Percentiles rank a stretch among this genome's conserved stretches.
These are phyloP conservation scores for Globisporangium mamillatum DNA, from an alignment of 352 stramenopile genomes.

Conservation along the genomic window DNA sequence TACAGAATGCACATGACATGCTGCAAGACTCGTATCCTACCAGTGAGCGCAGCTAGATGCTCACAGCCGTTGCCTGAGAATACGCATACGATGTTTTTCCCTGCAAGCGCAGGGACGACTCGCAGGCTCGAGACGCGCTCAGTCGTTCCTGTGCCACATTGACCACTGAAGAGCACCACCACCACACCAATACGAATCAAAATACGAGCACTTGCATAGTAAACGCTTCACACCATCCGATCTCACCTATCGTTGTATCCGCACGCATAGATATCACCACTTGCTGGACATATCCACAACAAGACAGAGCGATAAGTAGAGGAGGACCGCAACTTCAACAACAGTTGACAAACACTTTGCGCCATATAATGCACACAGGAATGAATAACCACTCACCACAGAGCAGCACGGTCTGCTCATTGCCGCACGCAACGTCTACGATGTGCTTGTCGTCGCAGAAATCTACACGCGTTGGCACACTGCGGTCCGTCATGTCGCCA, in stretches of 20 bases:
- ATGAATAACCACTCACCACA: slow-evolving; percentile 35
- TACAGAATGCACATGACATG: no score
- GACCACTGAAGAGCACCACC: slow-evolving; percentile 50
- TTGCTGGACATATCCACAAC: slow-evolving; percentile 21
- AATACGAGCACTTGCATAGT: not conserved
- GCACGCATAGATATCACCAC: slow-evolving; percentile 83
- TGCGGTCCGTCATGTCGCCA: slow-evolving; percentile 76
- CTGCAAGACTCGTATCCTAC: slow-evolving; percentile 24
- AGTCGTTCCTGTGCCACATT: slow-evolving; percentile 86
- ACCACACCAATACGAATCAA: not conserved
- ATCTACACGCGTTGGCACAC: slow-evolving; percentile 43
- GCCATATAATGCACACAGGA: not conserved
- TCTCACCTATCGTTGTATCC: slow-evolving; percentile 91
- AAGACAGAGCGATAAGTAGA: not conserved
- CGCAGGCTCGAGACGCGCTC: slow-evolving; percentile 56
- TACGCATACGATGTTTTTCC: slow-evolving; percentile 64
- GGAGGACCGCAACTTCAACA: not conserved
- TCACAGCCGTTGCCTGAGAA: slow-evolving; percentile 93
- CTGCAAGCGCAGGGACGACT: slow-evolving; percentile 49
- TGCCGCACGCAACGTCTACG: slow-evolving; percentile 83
- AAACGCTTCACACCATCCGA: not conserved
- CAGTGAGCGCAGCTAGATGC: slow-evolving; percentile 82
- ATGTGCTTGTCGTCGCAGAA: slow-evolving; percentile 40
- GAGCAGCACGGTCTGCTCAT: slow-evolving; percentile 90
- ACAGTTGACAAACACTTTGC: not conserved